These are phyloP conservation scores for Dendrocalamus latiflorus DNA, from an alignment of 202 grass and related monocot genomes.

Conservation along the genomic window DNA sequence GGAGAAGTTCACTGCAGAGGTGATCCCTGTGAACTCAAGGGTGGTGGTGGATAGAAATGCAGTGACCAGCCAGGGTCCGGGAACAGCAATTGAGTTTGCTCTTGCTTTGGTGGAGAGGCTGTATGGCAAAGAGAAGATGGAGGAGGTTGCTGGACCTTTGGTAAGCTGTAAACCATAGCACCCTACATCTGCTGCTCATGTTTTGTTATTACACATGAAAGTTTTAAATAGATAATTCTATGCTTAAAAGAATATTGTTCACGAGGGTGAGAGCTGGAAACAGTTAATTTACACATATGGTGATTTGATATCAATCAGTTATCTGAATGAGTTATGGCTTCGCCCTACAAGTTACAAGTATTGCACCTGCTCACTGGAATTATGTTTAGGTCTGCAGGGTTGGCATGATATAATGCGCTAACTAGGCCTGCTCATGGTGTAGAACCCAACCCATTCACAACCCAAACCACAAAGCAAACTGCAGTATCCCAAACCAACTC, in stretches of 20 bases:
- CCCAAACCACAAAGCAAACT: too few species aligned
- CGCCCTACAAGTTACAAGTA: not conserved
- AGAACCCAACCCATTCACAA: too few species aligned
- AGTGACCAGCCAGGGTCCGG: constrained; percentile 54
- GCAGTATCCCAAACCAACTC: too few species aligned
- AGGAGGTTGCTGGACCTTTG: constrained; percentile 53
- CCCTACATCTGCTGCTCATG: not conserved
- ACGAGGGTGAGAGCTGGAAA: not conserved
- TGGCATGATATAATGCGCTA: not conserved
- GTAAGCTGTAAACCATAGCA: constrained; percentile 22
- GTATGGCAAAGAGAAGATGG: constrained; percentile 58
- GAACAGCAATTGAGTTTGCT: constrained; percentile 48
- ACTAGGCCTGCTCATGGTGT: too few species aligned
- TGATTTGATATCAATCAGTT: not conserved
- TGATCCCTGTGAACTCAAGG: constrained; percentile 45
- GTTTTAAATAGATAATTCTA: not conserved
- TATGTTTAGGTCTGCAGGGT: not conserved
- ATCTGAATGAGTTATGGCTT: not conserved
- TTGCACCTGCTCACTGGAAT: not conserved
- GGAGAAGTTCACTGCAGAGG: constrained; percentile 50
- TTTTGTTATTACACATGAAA: not conserved
- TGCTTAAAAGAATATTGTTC: not conserved
- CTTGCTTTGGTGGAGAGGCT: constrained; percentile 50
- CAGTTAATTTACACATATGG: not conserved
- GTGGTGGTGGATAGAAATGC: constrained; percentile 57